Evolutionary conservation across 257 asterid species (phyloP).

Genomic region (Parsonsia alboflavescens): DNA sequence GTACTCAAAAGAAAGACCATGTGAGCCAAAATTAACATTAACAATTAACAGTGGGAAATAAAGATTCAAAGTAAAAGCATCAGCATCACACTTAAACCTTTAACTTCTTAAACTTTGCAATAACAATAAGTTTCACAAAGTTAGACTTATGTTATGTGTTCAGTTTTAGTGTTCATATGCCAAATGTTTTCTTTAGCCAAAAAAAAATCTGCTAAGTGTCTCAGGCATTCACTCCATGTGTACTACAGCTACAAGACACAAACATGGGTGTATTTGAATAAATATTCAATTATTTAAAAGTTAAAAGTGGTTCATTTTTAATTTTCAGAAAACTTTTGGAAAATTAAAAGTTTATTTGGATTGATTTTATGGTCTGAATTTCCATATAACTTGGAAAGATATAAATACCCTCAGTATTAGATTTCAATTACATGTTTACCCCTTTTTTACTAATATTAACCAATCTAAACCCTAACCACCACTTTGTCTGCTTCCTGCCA

Average conservation of each 20-base stretch:
- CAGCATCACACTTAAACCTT: not conserved
- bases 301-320: too few species aligned
- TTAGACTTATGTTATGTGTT: not conserved
- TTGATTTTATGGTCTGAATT: too few species aligned
- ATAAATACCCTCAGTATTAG: too few species aligned
- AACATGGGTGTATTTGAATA: too few species aligned
- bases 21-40: not conserved
- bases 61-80: not conserved
- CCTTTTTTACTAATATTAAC: too few species aligned
- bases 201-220: not conserved
- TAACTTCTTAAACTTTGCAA: not conserved
- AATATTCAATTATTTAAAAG: too few species aligned
- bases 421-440: too few species aligned
- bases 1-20: not conserved
- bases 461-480: too few species aligned
- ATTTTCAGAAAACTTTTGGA: too few species aligned
- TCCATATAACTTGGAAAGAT: too few species aligned
- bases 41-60: not conserved
- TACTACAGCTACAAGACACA: not conserved
- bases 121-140: not conserved
- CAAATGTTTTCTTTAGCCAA: not conserved
- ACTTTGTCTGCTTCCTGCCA: too few species aligned
- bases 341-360: too few species aligned
- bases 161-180: not conserved
- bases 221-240: not conserved